These are phyloP conservation scores for Colletotrichum navitas DNA, from an alignment of 2,329 filamentous ascomycete species.

Conservation along the genomic window DNA sequence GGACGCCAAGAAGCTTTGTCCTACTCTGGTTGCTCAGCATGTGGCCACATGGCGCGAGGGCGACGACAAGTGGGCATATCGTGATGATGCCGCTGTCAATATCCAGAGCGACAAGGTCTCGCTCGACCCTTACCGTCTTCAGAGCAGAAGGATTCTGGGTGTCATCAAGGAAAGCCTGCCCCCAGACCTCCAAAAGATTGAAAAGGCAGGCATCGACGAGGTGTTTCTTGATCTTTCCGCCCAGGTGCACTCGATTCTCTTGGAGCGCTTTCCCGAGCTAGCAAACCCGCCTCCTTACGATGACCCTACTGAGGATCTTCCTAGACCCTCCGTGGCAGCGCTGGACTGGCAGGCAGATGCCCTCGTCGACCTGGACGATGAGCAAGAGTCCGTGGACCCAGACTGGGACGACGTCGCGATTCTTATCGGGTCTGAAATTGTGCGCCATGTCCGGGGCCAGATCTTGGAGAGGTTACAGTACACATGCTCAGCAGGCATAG, in stretches of 20 bases:
- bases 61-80: constrained; percentile 92
- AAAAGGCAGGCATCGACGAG: constrained; percentile 96
- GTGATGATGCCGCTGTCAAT: constrained; percentile 81
- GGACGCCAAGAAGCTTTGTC: constrained; percentile 90
- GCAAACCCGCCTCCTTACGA: constrained; percentile 76
- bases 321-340: constrained; percentile 75
- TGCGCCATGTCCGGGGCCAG: constrained; percentile 77
- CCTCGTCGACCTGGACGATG: constrained; percentile 81
- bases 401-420: constrained; percentile 98
- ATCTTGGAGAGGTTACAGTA: constrained; percentile 82
- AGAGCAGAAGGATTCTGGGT: constrained; percentile 85
- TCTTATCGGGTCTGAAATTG: constrained; percentile 88
- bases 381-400: constrained; percentile 82
- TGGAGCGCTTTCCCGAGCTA: constrained; percentile 83
- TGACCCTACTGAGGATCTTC: constrained; percentile 77
- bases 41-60: constrained; percentile 96
- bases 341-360: constrained; percentile 88
- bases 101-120: constrained; percentile 94
- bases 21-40: constrained; percentile 86
- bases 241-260: constrained; percentile 80
- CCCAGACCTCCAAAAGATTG: constrained; percentile 75
- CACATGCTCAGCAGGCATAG: constrained; percentile 91
- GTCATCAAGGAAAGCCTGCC: constrained; percentile 82
- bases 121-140: constrained; percentile 88
- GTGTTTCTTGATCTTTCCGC: constrained; percentile 93